Evolutionary conservation across 345 rosid genomes (phyloP).

Genomic region (Chamaenerion angustifolium): DNA sequence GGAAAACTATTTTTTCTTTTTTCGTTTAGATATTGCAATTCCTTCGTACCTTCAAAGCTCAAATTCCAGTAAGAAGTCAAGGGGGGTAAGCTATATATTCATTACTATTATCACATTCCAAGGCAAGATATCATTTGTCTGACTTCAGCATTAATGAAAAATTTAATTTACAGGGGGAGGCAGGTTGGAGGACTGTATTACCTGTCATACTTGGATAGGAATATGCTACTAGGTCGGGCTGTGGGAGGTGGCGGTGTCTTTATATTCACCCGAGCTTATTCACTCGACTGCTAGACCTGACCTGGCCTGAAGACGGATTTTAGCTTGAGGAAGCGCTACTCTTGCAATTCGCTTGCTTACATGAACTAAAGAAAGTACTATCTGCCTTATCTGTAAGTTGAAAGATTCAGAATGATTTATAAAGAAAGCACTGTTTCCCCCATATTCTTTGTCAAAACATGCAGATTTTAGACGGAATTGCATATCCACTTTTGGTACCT

Average conservation of each 20-base stretch:
- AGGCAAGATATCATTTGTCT: too few relatives aligned
- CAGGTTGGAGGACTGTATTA: slow-evolving; percentile 79
- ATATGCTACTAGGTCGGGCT: slow-evolving; percentile 81
- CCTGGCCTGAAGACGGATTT: too few relatives aligned
- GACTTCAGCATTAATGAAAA: background rate
- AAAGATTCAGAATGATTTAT: too few relatives aligned
- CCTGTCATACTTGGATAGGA: slow-evolving; percentile 61
- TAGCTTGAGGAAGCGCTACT: too few relatives aligned
- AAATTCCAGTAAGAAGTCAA: slow-evolving; percentile 49
- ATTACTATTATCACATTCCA: too few relatives aligned
- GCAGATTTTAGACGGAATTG: too few relatives aligned
- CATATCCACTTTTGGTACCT: too few relatives aligned
- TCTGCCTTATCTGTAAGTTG: too few relatives aligned
- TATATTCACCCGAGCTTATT: slow-evolving; percentile 70
- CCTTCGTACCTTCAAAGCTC: slow-evolving; percentile 58
- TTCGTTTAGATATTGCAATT: slow-evolving; percentile 67
- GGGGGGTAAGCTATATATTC: slow-evolving; percentile 1
- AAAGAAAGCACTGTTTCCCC: too few relatives aligned
- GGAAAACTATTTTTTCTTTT: background rate
- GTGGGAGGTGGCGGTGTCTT: slow-evolving; percentile 95
- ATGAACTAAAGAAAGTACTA: too few relatives aligned
- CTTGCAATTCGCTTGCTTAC: too few relatives aligned
- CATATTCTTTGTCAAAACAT: too few relatives aligned
- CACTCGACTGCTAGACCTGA: slow-evolving; percentile 23
- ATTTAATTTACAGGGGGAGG: slow-evolving; percentile 26